Evolutionary conservation across 2,329 filamentous ascomycete species (phyloP), one percentile per base, ranked within the genome.

Genomic region (Byssoonygena ceratinophila): DNA sequence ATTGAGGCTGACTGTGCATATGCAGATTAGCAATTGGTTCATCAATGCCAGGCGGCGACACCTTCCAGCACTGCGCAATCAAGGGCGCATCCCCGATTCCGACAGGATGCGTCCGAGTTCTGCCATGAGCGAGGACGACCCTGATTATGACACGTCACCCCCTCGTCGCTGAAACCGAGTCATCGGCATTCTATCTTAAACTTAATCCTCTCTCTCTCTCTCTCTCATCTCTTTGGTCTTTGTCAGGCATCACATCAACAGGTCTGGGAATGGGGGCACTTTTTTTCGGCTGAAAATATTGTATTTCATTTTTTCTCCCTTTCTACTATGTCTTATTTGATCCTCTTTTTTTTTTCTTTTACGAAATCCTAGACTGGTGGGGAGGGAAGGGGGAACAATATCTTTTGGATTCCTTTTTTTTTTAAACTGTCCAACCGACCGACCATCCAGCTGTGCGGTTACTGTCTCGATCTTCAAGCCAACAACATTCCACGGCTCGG

Each of bases 21-120:
- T 49, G 27, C 47, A 76, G 73, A 74, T 76, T 46, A 76, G 74
- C 57, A 76, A 76, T 56, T 76, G 74, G 74, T 76, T 76, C 54
- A 76, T 76, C 55, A 76, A 76, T 55, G 74, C 74, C 5, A 63
- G 74, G 56, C 65, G 74, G 40, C 67, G 74, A 45, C 73, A 75
- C 52, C 61, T 74, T 3, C 73, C 73, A 20, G 69, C 70, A 14
- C 59, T 74, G n/a, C 68, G 70, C 36, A 71, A 71, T 48, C 69
- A 72, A 55, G 67, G 41, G 12, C 50, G 50, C 11, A 41, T 32
- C 8, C 23, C 51, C n/a, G 51, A 53, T 22, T 45, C 44, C 22
- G 51, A 53, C n/a, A 32, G 44, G 31, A 23, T 32, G 20, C 51
- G 51, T 27, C 44, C 37, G 22, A 46, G 40, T 45, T 48, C 51